These are phyloP conservation scores for Orychophragmus violaceus DNA, from an alignment of 345 rosid species.

Conservation along the genomic window DNA sequence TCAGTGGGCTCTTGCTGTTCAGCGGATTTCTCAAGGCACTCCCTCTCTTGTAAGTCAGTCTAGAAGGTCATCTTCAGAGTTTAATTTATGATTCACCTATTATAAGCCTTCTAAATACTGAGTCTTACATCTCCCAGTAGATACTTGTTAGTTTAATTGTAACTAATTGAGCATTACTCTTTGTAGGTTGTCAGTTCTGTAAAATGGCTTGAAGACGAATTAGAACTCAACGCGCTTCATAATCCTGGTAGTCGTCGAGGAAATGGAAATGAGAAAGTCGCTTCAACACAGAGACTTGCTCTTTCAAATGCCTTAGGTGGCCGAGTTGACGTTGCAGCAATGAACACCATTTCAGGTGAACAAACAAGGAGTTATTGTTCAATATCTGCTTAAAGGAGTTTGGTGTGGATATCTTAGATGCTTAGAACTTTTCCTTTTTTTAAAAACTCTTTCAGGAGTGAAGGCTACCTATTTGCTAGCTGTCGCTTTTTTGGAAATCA, in stretches of 20 bases:
- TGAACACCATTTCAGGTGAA: slow-evolving; percentile 92
- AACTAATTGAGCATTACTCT: slow-evolving; percentile 11
- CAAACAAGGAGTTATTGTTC: not conserved
- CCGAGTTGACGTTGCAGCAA: slow-evolving; percentile 75
- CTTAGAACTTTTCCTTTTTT: slow-evolving; percentile 14
- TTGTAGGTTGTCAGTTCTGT: slow-evolving; percentile 92
- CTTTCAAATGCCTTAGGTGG: slow-evolving; percentile 96
- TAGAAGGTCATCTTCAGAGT: slow-evolving; percentile 12
- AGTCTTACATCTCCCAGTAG: not conserved
- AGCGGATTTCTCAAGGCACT: slow-evolving; percentile 93
- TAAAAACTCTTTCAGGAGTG: slow-evolving; percentile 55
- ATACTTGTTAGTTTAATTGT: not conserved
- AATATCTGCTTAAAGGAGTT: not conserved
- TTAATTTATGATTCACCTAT: slow-evolving; percentile 10
- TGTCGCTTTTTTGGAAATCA: slow-evolving; percentile 90
- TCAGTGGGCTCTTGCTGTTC: slow-evolving; percentile 80
- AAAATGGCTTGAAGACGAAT: slow-evolving; percentile 99
- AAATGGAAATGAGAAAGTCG: slow-evolving; percentile 93
- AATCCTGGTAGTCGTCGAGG: slow-evolving; percentile 92
- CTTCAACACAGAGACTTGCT: slow-evolving; percentile 74
- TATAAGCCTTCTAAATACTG: not conserved
- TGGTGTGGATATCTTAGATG: slow-evolving; percentile 11
- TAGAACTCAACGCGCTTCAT: slow-evolving; percentile 95
- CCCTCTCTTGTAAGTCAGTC: slow-evolving; percentile 93
- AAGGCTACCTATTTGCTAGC: slow-evolving; percentile 99